Base-by-base conservation (phyloP, 2,329 filamentous ascomycete genomes). In the Orbilia oligospora region DNA sequence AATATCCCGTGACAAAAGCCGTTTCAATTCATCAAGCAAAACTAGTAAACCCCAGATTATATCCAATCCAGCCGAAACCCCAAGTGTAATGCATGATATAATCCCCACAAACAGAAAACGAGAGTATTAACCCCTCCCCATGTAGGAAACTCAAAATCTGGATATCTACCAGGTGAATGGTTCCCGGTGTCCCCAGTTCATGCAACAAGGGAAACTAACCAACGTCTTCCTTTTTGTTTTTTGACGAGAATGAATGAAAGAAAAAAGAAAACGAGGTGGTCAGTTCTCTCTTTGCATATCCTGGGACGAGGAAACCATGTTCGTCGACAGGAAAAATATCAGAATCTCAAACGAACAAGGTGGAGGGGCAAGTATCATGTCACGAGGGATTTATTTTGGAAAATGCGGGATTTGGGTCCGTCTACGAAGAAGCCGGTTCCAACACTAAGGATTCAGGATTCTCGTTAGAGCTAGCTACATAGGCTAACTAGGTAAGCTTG, bases 351-450 rank as follows among this genome's bases (percentile, higher is more conserved):
- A 66, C 48, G 36, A 65, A 44, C 33, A 65, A 22, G 56, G 56
- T 61, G 61, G 61, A 65, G 46, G 46, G 61, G 61, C 41, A 49
- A 49, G 63, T 38, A 48, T 51, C 49, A 56, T 68, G 63, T 75
- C 63, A 68, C 71, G 70, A 73, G 70, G 70, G 24, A 73, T 73
- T 73, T 73, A 64, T 49, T 51, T 61, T 77, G 72, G 72, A 71
- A 61, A 77, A 77, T 77, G 66, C 72, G 72, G 72, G 72, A 77
- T 77, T 71, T 77, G 67, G 67, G 72, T 71, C 72, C 72, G 72
- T 77, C 72, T 68, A 77, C 72, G 18, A 27, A 24, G 48, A 22
- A 51, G 30, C 51, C 51, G 51, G 48, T 55, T 30, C 65, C 49
- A 58, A 69, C 65, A 69, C 56, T 61, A 51, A 51, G 41, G 41